Evolutionary conservation across 768 basidiomycete species (phyloP), one percentile per base, ranked within the genome.

Genomic region (Hygrocybe coccinea): DNA sequence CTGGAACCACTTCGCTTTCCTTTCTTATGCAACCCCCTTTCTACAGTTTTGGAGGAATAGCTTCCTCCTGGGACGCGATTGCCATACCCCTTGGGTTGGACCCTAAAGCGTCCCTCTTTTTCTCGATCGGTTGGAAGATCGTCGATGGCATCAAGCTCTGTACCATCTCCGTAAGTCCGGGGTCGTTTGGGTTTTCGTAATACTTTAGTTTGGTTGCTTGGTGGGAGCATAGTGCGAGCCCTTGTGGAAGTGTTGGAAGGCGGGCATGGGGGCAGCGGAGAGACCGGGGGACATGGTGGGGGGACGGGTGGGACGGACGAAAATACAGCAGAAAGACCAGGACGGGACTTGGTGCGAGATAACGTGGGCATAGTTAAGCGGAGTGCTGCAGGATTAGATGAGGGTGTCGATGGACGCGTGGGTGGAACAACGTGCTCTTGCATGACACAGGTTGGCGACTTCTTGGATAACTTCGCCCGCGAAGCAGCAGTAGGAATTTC

Each of bases 291-390:
- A 25, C 74, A 68, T 21, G 71, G 71, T 38, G 70, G 64, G 44
- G 69, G 59, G 46, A 67, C 65, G 21, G 68, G 60, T n/a, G 73
- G 54, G 17, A 74, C 58, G 19, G 79, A 68, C 34, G 81, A 79
- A 67, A 93, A 95, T 15, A 94, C 79, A 48, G 85, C 76, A n/a
- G 86, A 83, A 34, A 95, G 77, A 0, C 90, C 74, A 35, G 89
- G 84, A 38, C 93, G 80, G 2, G 83, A 74, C 73, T 89, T 91
- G 25, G 85, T 71, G 45, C 89, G 83, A 48, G 87, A 82, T 50
- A 86, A 85, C 5, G 89, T 91, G 1, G 92, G 92, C 87, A 93
- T 87, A 22, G 92, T 95, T 50, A 94, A 77, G 49, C 90, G 84
- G 51, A 89, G 77, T 17, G 88, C 89, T 10, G 79, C 81, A 19